Evolutionary conservation across 306 rosid genomes (phyloP).

Genomic region (Malus fusca): DNA sequence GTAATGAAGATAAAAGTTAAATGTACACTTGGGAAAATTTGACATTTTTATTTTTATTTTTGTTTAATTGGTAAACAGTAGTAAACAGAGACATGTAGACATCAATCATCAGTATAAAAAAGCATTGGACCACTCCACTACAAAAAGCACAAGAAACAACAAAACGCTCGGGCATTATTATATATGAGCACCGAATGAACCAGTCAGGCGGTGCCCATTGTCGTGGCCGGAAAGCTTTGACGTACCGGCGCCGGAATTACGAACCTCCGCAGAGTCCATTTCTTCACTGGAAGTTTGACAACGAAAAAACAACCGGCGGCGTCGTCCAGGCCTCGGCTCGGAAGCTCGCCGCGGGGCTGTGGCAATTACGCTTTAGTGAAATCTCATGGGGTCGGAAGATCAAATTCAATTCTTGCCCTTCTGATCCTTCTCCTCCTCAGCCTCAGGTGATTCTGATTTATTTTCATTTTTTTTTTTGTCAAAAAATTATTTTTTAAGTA

Average conservation of each 20-base stretch:
- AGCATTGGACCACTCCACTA: background rate
- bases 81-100: background rate
- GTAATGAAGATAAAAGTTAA: too few species aligned
- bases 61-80: background rate
- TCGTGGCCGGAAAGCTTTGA: conserved; percentile 18
- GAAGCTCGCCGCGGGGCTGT: conserved; percentile 58
- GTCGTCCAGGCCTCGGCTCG: conserved; percentile 33
- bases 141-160: background rate
- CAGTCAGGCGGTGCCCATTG: conserved; percentile 5
- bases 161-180: background rate
- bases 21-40: background rate
- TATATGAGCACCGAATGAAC: conserved; percentile 9
- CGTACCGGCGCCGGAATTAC: background rate
- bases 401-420: background rate
- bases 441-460: conserved; percentile 22
- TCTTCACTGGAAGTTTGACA: conserved; percentile 13
- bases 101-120: background rate
- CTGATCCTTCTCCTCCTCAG: background rate
- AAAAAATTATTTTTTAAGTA: background rate
- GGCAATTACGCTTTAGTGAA: conserved; percentile 33
- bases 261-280: conserved; percentile 13
- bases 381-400: conserved; percentile 7
- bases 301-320: conserved; percentile 5
- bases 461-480: background rate
- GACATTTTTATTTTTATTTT: too few species aligned